Base-by-base conservation (phyloP, 768 basidiomycete species). In the Hirschioporus abietinus region DNA sequence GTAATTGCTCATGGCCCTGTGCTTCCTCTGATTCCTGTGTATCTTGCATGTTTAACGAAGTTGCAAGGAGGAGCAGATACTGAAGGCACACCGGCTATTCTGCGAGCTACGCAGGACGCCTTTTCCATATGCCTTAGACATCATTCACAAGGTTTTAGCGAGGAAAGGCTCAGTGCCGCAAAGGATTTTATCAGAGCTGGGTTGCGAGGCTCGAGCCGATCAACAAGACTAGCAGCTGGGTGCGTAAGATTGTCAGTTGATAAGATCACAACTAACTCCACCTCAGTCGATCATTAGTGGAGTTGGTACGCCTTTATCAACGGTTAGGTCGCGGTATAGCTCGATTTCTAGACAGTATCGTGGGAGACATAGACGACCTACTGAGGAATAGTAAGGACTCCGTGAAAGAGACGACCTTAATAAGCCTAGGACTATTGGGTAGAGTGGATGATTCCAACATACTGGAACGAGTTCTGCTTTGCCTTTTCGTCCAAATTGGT, bases 141-240 rank as follows among this genome's bases (percentile, higher is more conserved):
- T 34, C 60, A 61, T 34, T 25, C 60, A 18, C 60, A 25, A 25
- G 60, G 60, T 18, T 61, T 61, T 24, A 34, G 60, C 30, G 60
- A 61, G 30, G 30, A 61, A 34, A 61, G 20, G 24, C 20, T 61
- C 25, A 34, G 77, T 4, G 68, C 76, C 35, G 69, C 78, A 2
- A 67, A 75, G 7, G 75, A 82, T 26, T 69, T 85, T 7, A 72
- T 86, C 8, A 78, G 81, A 63, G 76, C 75, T 24, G 88, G 86
- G 2, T 73, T 90, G 67, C 77, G 72, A 10, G 83, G 89, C 69
- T 74, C 72, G 52, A 83, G 89, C 68, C 81, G 91, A 65, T 81
- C 80, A 58, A 84, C 88, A 24, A 83, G 91, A 42, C 72, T 93
- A 18, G 78, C 81, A 68, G 88, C 91, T 64, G 92, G 91, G 91